Conservation (phyloP, 768 basidiomycete species). For the Pleurotus cornucopiae region DNA sequence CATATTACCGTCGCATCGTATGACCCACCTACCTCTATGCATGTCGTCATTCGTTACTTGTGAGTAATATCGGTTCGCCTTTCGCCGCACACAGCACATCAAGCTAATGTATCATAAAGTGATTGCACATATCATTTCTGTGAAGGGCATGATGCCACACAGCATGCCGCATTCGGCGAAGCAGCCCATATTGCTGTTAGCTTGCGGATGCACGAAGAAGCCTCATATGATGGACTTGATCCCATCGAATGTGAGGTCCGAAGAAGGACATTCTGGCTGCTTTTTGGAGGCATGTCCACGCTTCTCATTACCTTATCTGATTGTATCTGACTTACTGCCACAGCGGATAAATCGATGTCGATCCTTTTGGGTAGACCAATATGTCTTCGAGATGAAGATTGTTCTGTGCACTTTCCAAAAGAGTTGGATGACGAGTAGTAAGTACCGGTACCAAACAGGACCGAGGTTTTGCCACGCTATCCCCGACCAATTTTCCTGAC, state of each 20-base stretch:
- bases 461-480: conserved; percentile 25
- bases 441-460: conserved; percentile 27
- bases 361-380: conserved; percentile 82
- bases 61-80: conserved; percentile 32
- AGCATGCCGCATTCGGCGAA: conserved; percentile 85
- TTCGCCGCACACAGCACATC: conserved; percentile 6
- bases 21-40: conserved; percentile 79
- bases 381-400: conserved; percentile 86
- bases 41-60: conserved; percentile 88
- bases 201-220: conserved; percentile 83
- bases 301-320: conserved; percentile 8
- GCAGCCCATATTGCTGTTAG: conserved; percentile 81
- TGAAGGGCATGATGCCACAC: conserved; percentile 82
- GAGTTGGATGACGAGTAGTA: conserved; percentile 90
- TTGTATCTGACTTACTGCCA: conserved; percentile 10
- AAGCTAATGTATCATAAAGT: conserved; percentile 29
- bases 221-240: conserved; percentile 75
- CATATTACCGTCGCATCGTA: conserved; percentile 78
- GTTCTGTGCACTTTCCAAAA: conserved; percentile 83
- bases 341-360: conserved; percentile 89
- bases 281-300: conserved; percentile 70
- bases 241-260: conserved; percentile 86
- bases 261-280: conserved; percentile 84
- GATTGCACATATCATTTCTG: conserved; percentile 87
- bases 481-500: conserved; percentile 10